Percentiles rank a stretch among this genome's conserved stretches.
Evolutionary conservation across 768 basidiomycete genomes (phyloP).

Genomic region (Udeniomyces megalosporus): DNA sequence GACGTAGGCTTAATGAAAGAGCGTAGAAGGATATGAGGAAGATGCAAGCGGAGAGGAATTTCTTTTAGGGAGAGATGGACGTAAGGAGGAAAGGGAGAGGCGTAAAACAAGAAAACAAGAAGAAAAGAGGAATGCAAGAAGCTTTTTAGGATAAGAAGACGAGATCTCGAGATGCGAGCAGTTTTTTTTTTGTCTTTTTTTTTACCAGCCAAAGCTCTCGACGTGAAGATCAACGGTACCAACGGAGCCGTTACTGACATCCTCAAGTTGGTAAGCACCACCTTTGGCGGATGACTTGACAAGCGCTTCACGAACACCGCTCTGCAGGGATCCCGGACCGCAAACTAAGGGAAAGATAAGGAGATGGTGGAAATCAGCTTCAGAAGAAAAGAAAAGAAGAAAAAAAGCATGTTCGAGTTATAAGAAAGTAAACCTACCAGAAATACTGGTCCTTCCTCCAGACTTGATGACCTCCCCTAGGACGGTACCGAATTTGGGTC

Average conservation of each 20-base stretch:
- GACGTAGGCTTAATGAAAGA: too few species aligned
- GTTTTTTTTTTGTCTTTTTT: too few species aligned
- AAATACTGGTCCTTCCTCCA: not conserved
- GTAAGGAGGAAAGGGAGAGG: not conserved
- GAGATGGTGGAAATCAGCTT: not conserved
- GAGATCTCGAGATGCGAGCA: not conserved
- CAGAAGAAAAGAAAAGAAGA: not conserved
- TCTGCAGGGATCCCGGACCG: not conserved
- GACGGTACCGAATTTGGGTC: not conserved
- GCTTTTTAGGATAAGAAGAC: not conserved
- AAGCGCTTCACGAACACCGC: too few species aligned
- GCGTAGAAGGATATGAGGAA: too few species aligned
- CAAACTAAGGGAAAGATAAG: not conserved
- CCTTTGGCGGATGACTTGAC: not conserved
- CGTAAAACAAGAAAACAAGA: not conserved
- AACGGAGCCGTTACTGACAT: not conserved
- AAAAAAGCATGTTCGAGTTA: not conserved
- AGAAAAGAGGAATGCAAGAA: not conserved
- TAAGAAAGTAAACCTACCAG: not conserved
- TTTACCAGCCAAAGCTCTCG: constrained; percentile 7
- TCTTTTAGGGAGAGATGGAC: not conserved
- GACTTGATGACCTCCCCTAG: not conserved
- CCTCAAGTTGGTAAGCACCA: not conserved
- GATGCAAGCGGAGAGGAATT: too few species aligned
- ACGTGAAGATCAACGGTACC: not conserved